Base-by-base conservation (phyloP, 148 eudicot genomes). In the Agrostemma githago region DNA sequence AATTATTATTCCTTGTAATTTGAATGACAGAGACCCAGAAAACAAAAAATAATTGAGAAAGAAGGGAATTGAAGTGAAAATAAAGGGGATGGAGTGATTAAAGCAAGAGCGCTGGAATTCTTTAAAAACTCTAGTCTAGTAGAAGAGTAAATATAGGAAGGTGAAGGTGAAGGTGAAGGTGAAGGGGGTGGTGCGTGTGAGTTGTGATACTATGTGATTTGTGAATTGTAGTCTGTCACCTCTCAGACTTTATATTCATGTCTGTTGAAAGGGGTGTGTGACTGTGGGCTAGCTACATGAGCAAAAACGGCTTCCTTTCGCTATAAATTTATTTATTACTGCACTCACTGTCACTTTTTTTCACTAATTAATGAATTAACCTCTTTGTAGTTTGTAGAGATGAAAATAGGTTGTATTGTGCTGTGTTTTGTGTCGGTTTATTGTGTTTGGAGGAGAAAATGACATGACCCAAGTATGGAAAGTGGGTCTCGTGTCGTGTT, bases 1-100 rank as follows among this genome's bases (percentile, higher is more conserved):
- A 51, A 74, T 79, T 68, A 70, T 26, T 26, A 26, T 26, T 46
- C 46, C 21, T 46, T 73, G 37, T 26, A 39, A 78, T 17, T 65
- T 68, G 39, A 72, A 66, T 57, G 80, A 78, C 46, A 16, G 8
- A 44, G 21, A 16, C 53, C 59, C 59, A 76, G 68, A 43, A 37
- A 10, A 48, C 40, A 8, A 51, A 46, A 1, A n/a, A n/a, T n/a
- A n/a, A n/a, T n/a, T n/a, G n/a, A 12, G 34, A 70, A 37, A 60
- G 26, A 59, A 39, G 26, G 39, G 4, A 21, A 43, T 11, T 53
- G 53, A 34, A 65, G 2, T 64, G 42, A 34, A 68, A 42, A 8
- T 2, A 48, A 48, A 48, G 53, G 11, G 11, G 11, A 48, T 48
- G 53, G 53, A 48, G 53, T 6, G 53, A 48, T 0, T 48, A 10